Base-by-base conservation (phyloP, 495 filamentous ascomycete species). In the Xylaria palmicola region DNA sequence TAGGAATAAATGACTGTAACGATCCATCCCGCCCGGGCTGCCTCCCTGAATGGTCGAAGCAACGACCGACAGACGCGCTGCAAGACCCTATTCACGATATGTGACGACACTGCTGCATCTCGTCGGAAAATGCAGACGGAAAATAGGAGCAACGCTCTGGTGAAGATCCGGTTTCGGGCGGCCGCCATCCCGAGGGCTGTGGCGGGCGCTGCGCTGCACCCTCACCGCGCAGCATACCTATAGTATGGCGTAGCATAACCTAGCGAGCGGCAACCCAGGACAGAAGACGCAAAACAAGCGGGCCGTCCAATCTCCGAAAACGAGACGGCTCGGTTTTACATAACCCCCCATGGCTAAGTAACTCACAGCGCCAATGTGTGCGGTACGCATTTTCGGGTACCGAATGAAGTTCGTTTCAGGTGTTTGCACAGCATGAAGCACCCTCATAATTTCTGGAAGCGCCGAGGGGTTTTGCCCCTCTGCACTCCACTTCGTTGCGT, bases 361-460 rank as follows among this genome's bases (percentile, higher is more conserved):
- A n/a, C n/a, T n/a, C n/a, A n/a, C n/a, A n/a, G n/a, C n/a, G n/a
- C n/a, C n/a, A n/a, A n/a, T n/a, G n/a, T n/a, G n/a, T n/a, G n/a
- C n/a, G n/a, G n/a, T n/a, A n/a, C n/a, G n/a, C n/a, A n/a, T n/a
- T n/a, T n/a, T n/a, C n/a, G n/a, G n/a, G n/a, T n/a, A n/a, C n/a
- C n/a, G n/a, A n/a, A n/a, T n/a, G n/a, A n/a, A n/a, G 34, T 58
- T 37, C 32, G 56, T 59, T 59, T 59, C 43, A 59, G 56, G 56
- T 59, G 32, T 12, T 15, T 24, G 27, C 32, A 29, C 19, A 24
- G 7, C 12, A n/a, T n/a, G 9, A 53, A n/a, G 50, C 39, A 22
- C n/a, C 39, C 34, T 49, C 6, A 22, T 41, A 54, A 61, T 55
- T 55, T 61, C 59, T 61, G 29, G 59, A 61, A 61, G 59, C 59